phyloP scores from a whole-genome alignment of 2,329 filamentous ascomycete species.

The Chaetomiaceae sp. region DNA sequence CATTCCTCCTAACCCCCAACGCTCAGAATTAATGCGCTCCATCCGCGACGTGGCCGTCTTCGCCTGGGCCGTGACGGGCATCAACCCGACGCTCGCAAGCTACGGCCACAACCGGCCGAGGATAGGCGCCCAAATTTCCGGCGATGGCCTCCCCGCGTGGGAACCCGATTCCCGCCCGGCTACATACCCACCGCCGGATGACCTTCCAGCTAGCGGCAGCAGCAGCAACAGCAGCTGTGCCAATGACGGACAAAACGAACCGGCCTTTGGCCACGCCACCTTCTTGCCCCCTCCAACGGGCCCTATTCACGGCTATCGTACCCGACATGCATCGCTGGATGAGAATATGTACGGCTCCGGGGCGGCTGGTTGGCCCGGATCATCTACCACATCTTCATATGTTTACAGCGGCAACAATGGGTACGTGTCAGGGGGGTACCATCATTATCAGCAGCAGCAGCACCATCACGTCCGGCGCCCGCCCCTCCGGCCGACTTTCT shows the following conservation, averaged over 20 bases:
- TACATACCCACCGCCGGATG: conserved; percentile 34
- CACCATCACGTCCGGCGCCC: neutral
- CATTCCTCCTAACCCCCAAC: neutral
- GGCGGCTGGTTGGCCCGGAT: neutral
- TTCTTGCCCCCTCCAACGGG: neutral
- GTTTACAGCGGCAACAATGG: neutral
- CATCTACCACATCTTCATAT: conserved; percentile 4
- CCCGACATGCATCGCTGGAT: conserved; percentile 19
- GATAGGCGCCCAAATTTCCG: conserved; percentile 57
- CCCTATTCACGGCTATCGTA: conserved; percentile 9
- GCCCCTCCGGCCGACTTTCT: conserved; percentile 15
- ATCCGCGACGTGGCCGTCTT: conserved; percentile 87
- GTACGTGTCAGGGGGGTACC: neutral
- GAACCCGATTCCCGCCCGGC: conserved; percentile 38
- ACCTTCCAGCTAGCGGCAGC: conserved; percentile 29
- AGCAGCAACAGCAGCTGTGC: conserved; percentile 30
- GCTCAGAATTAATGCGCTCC: conserved; percentile 62
- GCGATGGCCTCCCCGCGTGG: conserved; percentile 58
- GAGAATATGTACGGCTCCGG: conserved; percentile 17
- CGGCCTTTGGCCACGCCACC: neutral
- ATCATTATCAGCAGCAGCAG: neutral
- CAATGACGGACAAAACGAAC: conserved; percentile 11
- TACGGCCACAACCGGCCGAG: conserved; percentile 58
- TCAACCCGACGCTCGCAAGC: conserved; percentile 68
- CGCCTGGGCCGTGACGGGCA: conserved; percentile 75